Evolutionary conservation across 23 red algal species (phyloP).

Genomic region (Chondrus crispus): DNA sequence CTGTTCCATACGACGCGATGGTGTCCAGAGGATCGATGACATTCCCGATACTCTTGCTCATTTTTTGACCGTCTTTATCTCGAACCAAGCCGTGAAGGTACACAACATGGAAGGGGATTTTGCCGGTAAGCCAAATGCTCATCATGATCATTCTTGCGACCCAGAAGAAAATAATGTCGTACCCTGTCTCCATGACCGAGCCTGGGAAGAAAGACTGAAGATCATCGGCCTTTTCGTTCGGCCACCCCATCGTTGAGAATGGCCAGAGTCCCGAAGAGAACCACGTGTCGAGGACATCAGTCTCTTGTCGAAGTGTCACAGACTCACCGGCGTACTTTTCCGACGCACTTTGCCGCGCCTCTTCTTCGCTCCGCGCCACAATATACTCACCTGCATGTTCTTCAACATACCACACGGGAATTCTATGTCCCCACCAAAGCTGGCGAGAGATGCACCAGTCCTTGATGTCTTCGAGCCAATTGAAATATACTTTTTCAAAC

Average conservation of each 20-base stretch:
- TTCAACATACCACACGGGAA: conserved; percentile 95
- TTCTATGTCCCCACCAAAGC: conserved; percentile 98
- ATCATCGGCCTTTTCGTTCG: conserved; percentile 74
- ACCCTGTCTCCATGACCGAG: conserved; percentile 96
- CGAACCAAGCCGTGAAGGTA: conserved; percentile 98
- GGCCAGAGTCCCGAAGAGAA: conserved; percentile 99
- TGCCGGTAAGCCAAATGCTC: conserved; percentile 75
- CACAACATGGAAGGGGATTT: conserved; percentile 79
- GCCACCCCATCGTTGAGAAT: conserved; percentile 97
- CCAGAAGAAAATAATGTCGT: conserved; percentile 99
- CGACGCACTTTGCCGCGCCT: conserved; percentile 44
- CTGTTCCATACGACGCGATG: conserved; percentile 89
- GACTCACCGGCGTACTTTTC: conserved; percentile 50
- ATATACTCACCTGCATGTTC: conserved; percentile 52
- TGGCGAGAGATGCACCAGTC: conserved; percentile 99
- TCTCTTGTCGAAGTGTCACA: conserved; percentile 74
- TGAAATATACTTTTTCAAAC: conserved; percentile 95
- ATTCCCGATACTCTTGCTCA: conserved; percentile 98
- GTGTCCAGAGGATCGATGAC: conserved; percentile 95
- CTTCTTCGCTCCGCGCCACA: conserved; percentile 79
- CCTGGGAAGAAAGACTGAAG: conserved; percentile 78
- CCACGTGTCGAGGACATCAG: conserved; percentile 98
- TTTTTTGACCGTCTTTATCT: conserved; percentile 88
- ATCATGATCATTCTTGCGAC: conserved; percentile 99
- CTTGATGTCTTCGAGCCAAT: conserved; percentile 96